These are phyloP conservation scores for Euphorbia lathyris DNA, from an alignment of 345 rosid genomes.

Conservation along the genomic window DNA sequence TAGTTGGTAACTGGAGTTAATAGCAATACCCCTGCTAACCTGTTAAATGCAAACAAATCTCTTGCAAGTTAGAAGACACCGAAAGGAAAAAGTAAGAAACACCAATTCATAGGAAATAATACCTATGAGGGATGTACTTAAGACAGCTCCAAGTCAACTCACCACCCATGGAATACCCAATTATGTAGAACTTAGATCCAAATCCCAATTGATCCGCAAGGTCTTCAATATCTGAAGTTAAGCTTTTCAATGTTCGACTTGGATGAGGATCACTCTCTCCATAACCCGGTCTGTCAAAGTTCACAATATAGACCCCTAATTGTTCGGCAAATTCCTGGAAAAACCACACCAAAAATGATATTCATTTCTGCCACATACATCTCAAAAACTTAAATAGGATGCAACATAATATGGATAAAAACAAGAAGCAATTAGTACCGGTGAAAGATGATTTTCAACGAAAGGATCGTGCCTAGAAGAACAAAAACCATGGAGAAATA, in stretches of 20 bases:
- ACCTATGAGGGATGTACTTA: conserved; percentile 27
- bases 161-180: too few relatives aligned
- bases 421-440: conserved; percentile 5
- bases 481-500: background rate
- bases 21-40: conserved; percentile 28
- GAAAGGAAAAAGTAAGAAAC: background rate
- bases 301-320: too few relatives aligned
- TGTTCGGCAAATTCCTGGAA: conserved; percentile 11
- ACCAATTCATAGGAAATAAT: background rate
- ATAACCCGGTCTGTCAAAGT: too few relatives aligned
- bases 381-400: background rate
- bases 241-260: too few relatives aligned
- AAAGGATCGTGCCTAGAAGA: conserved; percentile 2
- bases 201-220: too few relatives aligned
- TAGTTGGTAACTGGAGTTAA: too few relatives aligned
- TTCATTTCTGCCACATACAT: background rate
- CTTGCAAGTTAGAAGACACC: too few relatives aligned
- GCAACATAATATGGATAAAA: too few relatives aligned
- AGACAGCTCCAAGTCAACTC: conserved; percentile 31
- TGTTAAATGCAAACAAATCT: conserved; percentile 1
- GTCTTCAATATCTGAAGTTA: too few relatives aligned
- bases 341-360: background rate
- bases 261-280: too few relatives aligned
- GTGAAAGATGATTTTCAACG: background rate
- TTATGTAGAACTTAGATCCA: too few relatives aligned